Evolutionary conservation across 768 basidiomycete species (phyloP), one percentile per base, ranked within the genome.

Genomic region (Podaxis sp.): DNA sequence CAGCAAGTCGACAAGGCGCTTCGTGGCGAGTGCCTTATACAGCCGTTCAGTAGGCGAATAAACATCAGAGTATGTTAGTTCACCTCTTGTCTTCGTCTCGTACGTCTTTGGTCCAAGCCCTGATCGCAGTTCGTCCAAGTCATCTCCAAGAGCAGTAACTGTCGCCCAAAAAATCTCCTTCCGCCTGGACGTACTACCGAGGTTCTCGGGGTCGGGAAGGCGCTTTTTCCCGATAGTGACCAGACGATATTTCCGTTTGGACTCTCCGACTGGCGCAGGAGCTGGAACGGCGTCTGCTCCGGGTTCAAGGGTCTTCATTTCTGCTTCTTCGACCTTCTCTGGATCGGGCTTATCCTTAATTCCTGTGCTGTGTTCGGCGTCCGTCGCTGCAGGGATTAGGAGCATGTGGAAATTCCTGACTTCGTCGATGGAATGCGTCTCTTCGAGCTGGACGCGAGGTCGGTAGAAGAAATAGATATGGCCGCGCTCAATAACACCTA

Each of bases 391-490:
- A 15, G 87, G 87, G 9, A 88, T 75, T 19, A 90, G 79, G 24
- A 88, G 76, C 70, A 89, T 83, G 66, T 86, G 80, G 61, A 88
- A 79, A 55, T 84, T 82, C 64, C 77, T 76, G 36, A 88, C 77
- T 63, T 87, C 85, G 69, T 87, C 84, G 33, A 87, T 63, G 6
- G 82, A 82, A n/a, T 80, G 69, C 0, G 79, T 83, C 62, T 85
- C 79, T 63, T 84, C 80, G 13, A 74, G 69, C 66, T 86, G 72
- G 19, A 87, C 84, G 30, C 82, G 80, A 3, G 86, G 86, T 11
- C 84, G 81, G 67, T 85, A 88, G 73, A 87, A 83, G 71, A 88
- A 87, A 72, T 87, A 87, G 51, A 88, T 78, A 64, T 86, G 82
- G 8, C 85, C 85, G 15, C 85, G 74, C 66, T 87, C 84, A 56